Evolutionary conservation across 1,284 basidiomycete genomes (phyloP), one percentile per base, ranked within the genome.

Genomic region (Melampsora americana): DNA sequence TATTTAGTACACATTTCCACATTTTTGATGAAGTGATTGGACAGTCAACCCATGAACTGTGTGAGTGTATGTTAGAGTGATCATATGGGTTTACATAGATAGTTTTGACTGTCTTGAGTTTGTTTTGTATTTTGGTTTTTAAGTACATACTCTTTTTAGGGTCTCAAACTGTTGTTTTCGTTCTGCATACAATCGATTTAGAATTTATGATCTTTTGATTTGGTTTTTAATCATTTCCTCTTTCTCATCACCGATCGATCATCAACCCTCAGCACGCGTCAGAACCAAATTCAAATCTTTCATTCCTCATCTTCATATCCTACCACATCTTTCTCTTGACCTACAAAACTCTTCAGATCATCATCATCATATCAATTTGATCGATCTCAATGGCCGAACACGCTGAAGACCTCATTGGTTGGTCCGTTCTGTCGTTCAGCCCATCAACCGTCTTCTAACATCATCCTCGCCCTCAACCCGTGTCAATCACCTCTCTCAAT

Each of bases 401-500:
- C 72, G 72, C 72, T 32, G 72, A 74, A 74, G 72, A 74, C 66
- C 72, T 74, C 56, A 74, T 74, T 67, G 72, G 72, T 74, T 60
- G 42, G 72, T 67, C 56, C 23, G 48, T 61, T 64, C 62, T 48
- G 23, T 59, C 39, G 23, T 42, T 39, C 50, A 60, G 32, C 5
- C 39, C 42, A 30, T 64, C 60, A 30, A 18, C 56, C 59, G 16
- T 42, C 32, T 23, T 59, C 53, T 59, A 59, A 59, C 53, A 32
- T 60, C 35, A 70, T 60, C 44, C 60, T 64, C 59, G 23, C 39
- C 68, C 14, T n/a, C 68, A 59, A 59, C 53, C 28, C 53, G 53
- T 59, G 53, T 30, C 67, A 48, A 66, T 66, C 65, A 42, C 66
- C 44, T 39, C 66, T 18, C 48, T 59, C 59, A 50, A 32, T 67